These are phyloP conservation scores for Paradendryphiella salina DNA, from an alignment of 2,329 filamentous ascomycete species.

Conservation along the genomic window DNA sequence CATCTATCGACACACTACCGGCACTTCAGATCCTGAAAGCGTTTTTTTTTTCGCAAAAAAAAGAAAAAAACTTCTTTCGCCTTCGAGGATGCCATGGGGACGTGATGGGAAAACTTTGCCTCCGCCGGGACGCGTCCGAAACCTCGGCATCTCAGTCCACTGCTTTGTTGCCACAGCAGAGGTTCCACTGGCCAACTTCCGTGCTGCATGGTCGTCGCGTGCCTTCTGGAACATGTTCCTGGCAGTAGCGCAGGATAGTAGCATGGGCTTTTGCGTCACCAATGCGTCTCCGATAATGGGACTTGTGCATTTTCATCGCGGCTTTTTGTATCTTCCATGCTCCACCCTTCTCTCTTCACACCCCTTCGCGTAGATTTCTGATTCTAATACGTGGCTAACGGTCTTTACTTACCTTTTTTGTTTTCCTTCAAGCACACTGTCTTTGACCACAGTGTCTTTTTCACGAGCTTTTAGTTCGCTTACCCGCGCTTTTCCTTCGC, in stretches of 20 bases:
- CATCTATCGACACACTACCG: background rate
- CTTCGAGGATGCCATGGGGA: background rate
- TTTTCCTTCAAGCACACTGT: too few species aligned
- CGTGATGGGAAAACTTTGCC: background rate
- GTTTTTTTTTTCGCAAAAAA: background rate
- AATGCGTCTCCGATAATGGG: constrained; percentile 11
- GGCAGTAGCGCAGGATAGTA: constrained; percentile 27
- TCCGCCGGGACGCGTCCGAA: constrained; percentile 22
- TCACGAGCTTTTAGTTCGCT: constrained; percentile 29
- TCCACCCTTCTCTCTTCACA: background rate
- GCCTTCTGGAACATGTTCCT: constrained; percentile 29
- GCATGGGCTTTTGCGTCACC: constrained; percentile 33
- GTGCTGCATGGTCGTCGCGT: constrained; percentile 30
- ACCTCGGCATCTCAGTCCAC: constrained; percentile 21
- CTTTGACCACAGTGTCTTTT: constrained; percentile 34
- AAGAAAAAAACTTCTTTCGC: background rate
- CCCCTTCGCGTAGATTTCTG: background rate
- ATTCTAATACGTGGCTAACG: background rate
- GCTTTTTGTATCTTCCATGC: background rate
- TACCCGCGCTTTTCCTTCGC: constrained; percentile 20
- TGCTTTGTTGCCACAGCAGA: constrained; percentile 23
- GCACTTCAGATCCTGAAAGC: background rate
- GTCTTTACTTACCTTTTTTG: background rate
- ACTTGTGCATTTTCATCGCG: constrained; percentile 6
- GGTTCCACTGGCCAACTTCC: constrained; percentile 21